Conservation (phyloP, 768 basidiomycete genomes). For the Roridomyces roridus region DNA sequence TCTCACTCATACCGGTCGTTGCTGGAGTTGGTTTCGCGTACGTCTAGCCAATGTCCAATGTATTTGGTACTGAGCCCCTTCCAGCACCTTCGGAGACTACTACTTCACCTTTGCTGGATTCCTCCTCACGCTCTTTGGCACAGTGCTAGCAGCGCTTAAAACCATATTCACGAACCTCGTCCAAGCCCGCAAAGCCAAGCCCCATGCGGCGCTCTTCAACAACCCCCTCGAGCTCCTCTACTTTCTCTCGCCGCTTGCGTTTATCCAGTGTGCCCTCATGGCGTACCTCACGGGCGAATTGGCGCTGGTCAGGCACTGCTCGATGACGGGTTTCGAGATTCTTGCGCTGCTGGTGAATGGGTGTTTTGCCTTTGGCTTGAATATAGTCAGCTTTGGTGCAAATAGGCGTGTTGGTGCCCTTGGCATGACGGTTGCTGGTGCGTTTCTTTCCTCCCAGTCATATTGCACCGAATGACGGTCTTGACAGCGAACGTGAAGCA, state of each 20-base stretch:
- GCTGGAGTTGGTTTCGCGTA: conserved; percentile 92
- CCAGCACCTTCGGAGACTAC: conserved; percentile 94
- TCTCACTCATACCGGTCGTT: conserved; percentile 84
- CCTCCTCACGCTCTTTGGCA: conserved; percentile 87
- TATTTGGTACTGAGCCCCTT: conserved; percentile 4
- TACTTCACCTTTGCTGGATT: conserved; percentile 88
- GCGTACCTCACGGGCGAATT: conserved; percentile 86
- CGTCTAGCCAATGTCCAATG: too few species aligned
- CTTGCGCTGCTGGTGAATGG: conserved; percentile 78
- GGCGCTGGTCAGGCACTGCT: conserved; percentile 56
- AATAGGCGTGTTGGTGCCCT: conserved; percentile 90
- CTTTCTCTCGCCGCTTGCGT: conserved; percentile 91
- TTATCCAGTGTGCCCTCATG: conserved; percentile 82
- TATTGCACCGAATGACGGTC: too few species aligned
- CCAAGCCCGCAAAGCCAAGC: conserved; percentile 44
- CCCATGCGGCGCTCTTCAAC: conserved; percentile 2
- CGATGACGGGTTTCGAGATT: conserved; percentile 46
- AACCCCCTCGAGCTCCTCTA: conserved; percentile 74
- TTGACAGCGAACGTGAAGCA: conserved; percentile 87
- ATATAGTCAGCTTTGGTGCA: conserved; percentile 95
- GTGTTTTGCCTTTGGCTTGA: conserved; percentile 87
- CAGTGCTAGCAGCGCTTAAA: conserved; percentile 90
- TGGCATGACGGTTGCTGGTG: conserved; percentile 91
- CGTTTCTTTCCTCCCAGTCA: not conserved
- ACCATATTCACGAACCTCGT: conserved; percentile 90